Evolutionary conservation across 2,329 filamentous ascomycete species (phyloP), one percentile per base, ranked within the genome.

Genomic region (Trichoderma sp.): DNA sequence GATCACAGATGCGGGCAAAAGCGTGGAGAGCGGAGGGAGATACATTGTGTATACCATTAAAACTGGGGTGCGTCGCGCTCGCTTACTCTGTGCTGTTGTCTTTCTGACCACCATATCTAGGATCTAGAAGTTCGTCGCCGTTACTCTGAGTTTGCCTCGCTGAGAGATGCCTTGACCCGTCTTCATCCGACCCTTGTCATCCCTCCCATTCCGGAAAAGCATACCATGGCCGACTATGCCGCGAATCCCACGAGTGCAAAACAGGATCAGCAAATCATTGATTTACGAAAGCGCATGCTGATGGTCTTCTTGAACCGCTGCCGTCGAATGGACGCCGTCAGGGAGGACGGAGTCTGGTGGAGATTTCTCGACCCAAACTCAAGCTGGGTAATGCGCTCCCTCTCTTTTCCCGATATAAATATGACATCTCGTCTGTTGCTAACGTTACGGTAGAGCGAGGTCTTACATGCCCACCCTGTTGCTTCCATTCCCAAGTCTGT

Each of bases 11-110:
- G 96, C 97, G 4, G 96, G 96, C 72, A 99, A 99, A 88, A 98
- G 95, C 81, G 84, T 91, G 73, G 95, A 98, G 81, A 95, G 93
- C 75, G 94, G 94, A 70, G 94, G 95, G 17, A 92, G 93, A 83
- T 98, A 93, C 79, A 99, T 99, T 77, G 95, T 97, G 43, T 99
- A 99, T 82, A 98, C 95, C 12, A 98, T 99, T 78, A 89, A 93
- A 75, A 98, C 96, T 53, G 95, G 94, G 64, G 95, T 97, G 91
- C 74, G 88, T 64, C 34, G 55, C 32, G 36, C 59, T 50, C n/a
- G 34, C n/a, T 6, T 50, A 2, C 20, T 28, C 64, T 13, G 53
- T 47, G 9, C 8, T 11, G 7, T 28, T 8, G 13, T 4, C 28
- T 17, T n/a, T 69, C 74, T 73, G 36, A 67, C 72, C 6, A n/a